phyloP scores from a whole-genome alignment of 2,329 filamentous ascomycete species.

The Alternaria infectoria region DNA sequence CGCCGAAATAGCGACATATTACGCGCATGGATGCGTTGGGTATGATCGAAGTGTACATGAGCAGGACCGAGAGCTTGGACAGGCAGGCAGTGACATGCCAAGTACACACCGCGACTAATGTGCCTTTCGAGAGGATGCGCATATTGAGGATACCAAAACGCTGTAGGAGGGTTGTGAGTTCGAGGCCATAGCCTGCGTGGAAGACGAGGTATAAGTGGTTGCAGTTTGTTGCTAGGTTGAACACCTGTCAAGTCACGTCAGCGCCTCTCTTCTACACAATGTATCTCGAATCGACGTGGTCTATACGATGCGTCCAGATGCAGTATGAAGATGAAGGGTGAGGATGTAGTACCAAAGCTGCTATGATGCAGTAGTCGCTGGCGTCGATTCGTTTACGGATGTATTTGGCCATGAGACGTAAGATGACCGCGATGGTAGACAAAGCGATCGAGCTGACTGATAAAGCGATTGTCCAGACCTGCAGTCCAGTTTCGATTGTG shows the following conservation, averaged over 20 bases:
- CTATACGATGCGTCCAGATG: fast-evolving
- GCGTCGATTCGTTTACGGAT: neutral
- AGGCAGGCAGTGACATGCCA: neutral
- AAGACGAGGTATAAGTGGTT: neutral
- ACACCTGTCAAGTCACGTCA: neutral
- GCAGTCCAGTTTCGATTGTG: neutral
- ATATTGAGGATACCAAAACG: neutral
- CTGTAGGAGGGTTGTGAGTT: neutral
- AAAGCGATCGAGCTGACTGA: neutral
- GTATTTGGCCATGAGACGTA: neutral
- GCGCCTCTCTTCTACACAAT: neutral
- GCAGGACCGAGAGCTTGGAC: neutral
- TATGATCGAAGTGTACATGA: neutral
- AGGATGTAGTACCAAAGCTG: neutral
- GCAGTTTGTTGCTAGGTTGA: neutral
- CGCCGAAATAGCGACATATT: neutral
- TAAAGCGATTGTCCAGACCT: neutral
- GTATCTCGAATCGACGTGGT: neutral
- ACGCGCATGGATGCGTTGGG: neutral
- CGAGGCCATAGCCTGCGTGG: neutral
- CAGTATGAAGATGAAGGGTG: neutral
- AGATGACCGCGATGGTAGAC: neutral
- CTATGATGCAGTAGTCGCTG: neutral
- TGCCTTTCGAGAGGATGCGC: neutral
- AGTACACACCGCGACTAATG: neutral